Percentiles rank a stretch among this genome's conserved stretches.
Evolutionary conservation across 1,139 yeast species (phyloP).

Genomic region (Nakaseomyces nivariensis): DNA sequence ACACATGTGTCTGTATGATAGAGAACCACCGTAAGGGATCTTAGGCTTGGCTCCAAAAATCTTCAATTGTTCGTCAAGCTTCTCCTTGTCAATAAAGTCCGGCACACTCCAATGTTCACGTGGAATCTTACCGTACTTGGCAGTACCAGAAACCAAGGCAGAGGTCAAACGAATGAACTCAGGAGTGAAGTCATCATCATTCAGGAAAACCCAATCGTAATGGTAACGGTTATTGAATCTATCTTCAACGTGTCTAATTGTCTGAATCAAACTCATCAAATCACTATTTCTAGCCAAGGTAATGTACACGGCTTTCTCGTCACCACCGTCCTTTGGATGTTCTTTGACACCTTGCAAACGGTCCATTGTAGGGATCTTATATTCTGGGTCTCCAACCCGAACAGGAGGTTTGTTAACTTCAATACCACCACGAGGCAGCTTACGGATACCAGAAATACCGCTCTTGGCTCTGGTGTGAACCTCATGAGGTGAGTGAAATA

Average conservation of each 20-base stretch:
- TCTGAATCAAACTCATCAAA: slow-evolving; percentile 45
- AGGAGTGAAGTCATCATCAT: slow-evolving; percentile 42
- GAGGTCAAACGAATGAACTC: slow-evolving; percentile 37
- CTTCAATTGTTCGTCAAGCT: slow-evolving; percentile 30
- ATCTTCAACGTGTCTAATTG: slow-evolving; percentile 62
- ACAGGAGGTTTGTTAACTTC: background rate
- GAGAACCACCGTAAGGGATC: slow-evolving; percentile 54
- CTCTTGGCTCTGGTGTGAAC: background rate
- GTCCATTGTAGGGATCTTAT: slow-evolving; percentile 24
- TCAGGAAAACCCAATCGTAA: slow-evolving; percentile 71
- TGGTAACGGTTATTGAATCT: slow-evolving; percentile 57
- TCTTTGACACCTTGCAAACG: slow-evolving; percentile 19
- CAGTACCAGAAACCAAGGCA: slow-evolving; percentile 38
- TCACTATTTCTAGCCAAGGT: slow-evolving; percentile 69
- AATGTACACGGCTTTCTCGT: slow-evolving; percentile 61
- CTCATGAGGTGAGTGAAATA: slow-evolving; percentile 12
- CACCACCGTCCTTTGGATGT: slow-evolving; percentile 29
- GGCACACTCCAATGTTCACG: slow-evolving; percentile 49
- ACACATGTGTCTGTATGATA: slow-evolving; percentile 79
- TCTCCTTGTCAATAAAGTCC: slow-evolving; percentile 47
- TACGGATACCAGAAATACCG: background rate
- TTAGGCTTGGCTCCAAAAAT: slow-evolving; percentile 14
- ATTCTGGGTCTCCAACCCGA: slow-evolving; percentile 5
- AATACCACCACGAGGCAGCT: background rate
- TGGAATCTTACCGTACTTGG: slow-evolving; percentile 43